Conservation (phyloP, 768 basidiomycete genomes). For the Serendipita indica region DNA sequence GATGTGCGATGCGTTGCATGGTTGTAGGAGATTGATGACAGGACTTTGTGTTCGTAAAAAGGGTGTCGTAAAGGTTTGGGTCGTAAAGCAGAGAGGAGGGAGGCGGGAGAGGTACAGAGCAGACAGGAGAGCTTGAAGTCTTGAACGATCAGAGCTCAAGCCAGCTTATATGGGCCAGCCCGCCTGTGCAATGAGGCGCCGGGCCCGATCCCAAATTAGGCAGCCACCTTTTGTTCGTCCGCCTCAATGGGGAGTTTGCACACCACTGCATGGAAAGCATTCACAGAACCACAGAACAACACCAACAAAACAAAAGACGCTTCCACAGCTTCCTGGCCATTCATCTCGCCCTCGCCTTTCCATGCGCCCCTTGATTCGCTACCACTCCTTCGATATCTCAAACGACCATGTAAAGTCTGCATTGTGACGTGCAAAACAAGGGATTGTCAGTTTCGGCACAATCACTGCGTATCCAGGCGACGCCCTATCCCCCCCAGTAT, state of each 20-base stretch:
- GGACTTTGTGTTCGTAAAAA: background rate
- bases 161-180: background rate
- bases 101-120: background rate
- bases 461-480: too few relatives aligned
- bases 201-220: background rate
- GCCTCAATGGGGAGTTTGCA: too few relatives aligned
- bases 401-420: conserved; percentile 79
- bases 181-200: background rate
- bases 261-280: too few relatives aligned
- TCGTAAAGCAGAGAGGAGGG: background rate
- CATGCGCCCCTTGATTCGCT: background rate
- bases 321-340: background rate
- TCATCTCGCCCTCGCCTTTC: background rate
- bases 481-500: too few relatives aligned
- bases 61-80: background rate
- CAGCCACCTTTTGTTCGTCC: background rate
- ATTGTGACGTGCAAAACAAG: too few relatives aligned
- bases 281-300: too few relatives aligned
- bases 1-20: background rate
- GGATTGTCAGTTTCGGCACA: too few relatives aligned
- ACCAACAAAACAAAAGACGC: background rate
- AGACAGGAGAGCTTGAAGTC: background rate
- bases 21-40: background rate
- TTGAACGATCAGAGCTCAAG: background rate
- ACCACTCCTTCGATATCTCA: conserved; percentile 90